Percentiles rank a stretch among this genome's conserved stretches.
These are phyloP conservation scores for Aurinia saxatilis DNA, from an alignment of 345 rosid species.

Conservation along the genomic window DNA sequence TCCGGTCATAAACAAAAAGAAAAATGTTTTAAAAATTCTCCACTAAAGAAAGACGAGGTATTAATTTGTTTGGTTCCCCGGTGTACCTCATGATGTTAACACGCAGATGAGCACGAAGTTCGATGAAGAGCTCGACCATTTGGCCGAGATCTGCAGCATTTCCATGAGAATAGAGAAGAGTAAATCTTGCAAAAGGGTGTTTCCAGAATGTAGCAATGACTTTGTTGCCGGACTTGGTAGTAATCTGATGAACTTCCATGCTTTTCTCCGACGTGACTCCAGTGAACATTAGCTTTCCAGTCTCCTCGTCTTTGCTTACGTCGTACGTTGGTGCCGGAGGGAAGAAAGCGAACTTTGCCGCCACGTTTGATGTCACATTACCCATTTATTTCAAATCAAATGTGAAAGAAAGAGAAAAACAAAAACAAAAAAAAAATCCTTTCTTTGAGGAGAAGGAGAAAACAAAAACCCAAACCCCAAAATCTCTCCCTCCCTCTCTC, in stretches of 20 bases:
- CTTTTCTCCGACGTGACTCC: conserved; percentile 71
- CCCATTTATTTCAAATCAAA: conserved; percentile 44
- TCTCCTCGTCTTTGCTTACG: conserved; percentile 43
- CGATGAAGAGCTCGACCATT: conserved; percentile 88
- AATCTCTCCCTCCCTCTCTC: conserved; percentile 19
- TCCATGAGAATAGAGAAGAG: conserved; percentile 89
- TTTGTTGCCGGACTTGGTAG: conserved; percentile 71
- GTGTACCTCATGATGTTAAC: conserved; percentile 81
- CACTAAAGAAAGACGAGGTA: neutral
- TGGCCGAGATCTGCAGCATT: conserved; percentile 94
- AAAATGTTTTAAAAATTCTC: neutral
- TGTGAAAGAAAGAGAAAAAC: neutral
- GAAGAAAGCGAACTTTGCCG: conserved; percentile 93
- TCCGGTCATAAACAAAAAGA: neutral
- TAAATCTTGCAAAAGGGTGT: conserved; percentile 84
- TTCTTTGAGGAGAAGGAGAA: conserved; percentile 3
- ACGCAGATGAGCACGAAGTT: conserved; percentile 84
- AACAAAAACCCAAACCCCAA: conserved; percentile 11
- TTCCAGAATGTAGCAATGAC: conserved; percentile 85
- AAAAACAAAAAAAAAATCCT: neutral
- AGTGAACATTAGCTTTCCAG: conserved; percentile 51
- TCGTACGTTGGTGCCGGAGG: conserved; percentile 91
- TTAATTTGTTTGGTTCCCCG: no score
- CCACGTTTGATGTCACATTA: conserved; percentile 77
- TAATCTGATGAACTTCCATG: conserved; percentile 67